These are phyloP conservation scores for Candida mesenterica DNA, from an alignment of 1,139 yeast genomes.

Conservation along the genomic window DNA sequence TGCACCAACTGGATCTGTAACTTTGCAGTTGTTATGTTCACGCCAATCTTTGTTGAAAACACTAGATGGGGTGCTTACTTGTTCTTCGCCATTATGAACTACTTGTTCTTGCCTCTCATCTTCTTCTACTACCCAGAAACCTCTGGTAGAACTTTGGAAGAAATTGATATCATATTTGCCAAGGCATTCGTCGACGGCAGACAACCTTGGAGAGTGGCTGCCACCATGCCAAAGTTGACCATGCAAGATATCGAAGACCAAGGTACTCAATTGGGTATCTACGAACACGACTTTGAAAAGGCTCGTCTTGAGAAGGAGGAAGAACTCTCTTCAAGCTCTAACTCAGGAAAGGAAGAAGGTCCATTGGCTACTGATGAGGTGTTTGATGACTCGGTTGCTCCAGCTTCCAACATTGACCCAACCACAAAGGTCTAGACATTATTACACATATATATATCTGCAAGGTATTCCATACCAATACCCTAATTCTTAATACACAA, in stretches of 20 bases:
- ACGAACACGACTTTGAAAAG: conserved; percentile 38
- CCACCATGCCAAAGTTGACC: conserved; percentile 47
- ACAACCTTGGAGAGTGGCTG: conserved; percentile 52
- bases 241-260: conserved; percentile 47
- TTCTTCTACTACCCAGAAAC: conserved; percentile 34
- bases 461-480: neutral
- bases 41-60: conserved; percentile 48
- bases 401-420: conserved; percentile 9
- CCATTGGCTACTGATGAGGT: neutral
- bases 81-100: conserved; percentile 27
- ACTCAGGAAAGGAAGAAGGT: conserved; percentile 18
- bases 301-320: conserved; percentile 32
- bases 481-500: too few species aligned
- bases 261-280: conserved; percentile 48
- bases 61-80: conserved; percentile 46
- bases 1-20: conserved; percentile 52
- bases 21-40: conserved; percentile 53
- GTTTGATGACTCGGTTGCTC: conserved; percentile 1
- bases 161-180: conserved; percentile 46
- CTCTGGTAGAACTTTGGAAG: conserved; percentile 32
- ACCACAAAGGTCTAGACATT: conserved; percentile 10
- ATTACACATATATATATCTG: too few species aligned
- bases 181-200: conserved; percentile 46
- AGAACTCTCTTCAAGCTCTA: conserved; percentile 22
- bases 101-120: conserved; percentile 24